These are phyloP conservation scores for Hippophae rhamnoides DNA, from an alignment of 306 rosid genomes.

Conservation along the genomic window DNA sequence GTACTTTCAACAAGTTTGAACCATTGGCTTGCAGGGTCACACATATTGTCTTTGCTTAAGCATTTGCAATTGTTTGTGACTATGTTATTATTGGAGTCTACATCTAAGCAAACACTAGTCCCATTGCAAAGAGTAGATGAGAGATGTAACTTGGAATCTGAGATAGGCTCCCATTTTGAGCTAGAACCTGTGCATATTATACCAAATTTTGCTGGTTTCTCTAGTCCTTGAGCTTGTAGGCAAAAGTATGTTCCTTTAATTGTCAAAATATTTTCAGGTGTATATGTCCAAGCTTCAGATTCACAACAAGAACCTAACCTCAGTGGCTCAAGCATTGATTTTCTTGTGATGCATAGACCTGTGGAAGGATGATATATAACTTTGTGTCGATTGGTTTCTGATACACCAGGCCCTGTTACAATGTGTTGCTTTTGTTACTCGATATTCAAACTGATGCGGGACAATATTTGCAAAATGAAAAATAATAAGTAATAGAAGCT, in stretches of 20 bases:
- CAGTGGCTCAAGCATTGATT: conserved; percentile 31
- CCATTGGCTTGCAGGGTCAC: conserved; percentile 85
- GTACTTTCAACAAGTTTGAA: conserved; percentile 64
- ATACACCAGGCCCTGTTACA: conserved; percentile 47
- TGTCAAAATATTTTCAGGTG: conserved; percentile 35
- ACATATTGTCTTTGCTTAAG: conserved; percentile 33
- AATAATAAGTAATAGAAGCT: too few relatives aligned
- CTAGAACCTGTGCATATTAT: conserved; percentile 32
- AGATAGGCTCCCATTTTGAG: conserved; percentile 56
- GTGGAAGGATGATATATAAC: conserved; percentile 68
- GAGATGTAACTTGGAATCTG: conserved; percentile 73
- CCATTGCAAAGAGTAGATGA: conserved; percentile 34
- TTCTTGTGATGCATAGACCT: conserved; percentile 52
- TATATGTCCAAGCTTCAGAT: conserved; percentile 56
- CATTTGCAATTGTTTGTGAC: conserved; percentile 73
- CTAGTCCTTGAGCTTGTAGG: conserved; percentile 38
- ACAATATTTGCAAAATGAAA: too few relatives aligned
- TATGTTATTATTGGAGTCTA: conserved; percentile 38
- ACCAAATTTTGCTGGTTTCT: conserved; percentile 39
- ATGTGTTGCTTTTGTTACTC: too few relatives aligned
- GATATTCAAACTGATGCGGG: too few relatives aligned
- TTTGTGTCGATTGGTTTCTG: conserved; percentile 24
- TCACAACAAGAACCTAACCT: conserved; percentile 44
- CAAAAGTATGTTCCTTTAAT: conserved; percentile 63
- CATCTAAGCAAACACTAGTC: conserved; percentile 57